Conservation (phyloP, 164 flowering plant species). For the Macadamia integrifolia region DNA sequence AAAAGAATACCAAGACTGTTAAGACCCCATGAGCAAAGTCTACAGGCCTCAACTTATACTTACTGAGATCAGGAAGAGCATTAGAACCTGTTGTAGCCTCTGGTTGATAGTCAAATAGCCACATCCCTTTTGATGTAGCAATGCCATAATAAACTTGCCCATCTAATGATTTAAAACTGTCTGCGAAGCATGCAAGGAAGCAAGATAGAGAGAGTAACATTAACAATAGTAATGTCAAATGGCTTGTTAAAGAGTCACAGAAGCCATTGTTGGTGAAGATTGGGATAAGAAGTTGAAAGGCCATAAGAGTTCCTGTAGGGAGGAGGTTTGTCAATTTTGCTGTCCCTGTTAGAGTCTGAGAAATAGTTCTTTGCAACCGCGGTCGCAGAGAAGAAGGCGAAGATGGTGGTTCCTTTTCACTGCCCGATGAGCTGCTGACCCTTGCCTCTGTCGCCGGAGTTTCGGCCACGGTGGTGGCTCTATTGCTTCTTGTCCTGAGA, state of each 20-base stretch:
- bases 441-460: too few relatives aligned
- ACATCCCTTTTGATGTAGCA: constrained; percentile 49
- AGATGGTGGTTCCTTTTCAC: neutral
- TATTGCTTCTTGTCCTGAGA: too few relatives aligned
- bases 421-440: neutral
- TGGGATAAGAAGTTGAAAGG: constrained; percentile 48
- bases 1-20: constrained; percentile 56
- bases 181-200: constrained; percentile 58
- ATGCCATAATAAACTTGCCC: constrained; percentile 50
- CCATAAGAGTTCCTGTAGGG: constrained; percentile 64
- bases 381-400: constrained; percentile 20
- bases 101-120: constrained; percentile 33
- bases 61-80: constrained; percentile 30
- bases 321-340: constrained; percentile 58
- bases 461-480: too few relatives aligned
- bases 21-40: constrained; percentile 58
- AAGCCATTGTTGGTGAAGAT: constrained; percentile 48
- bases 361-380: constrained; percentile 34
- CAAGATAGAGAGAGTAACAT: constrained; percentile 33
- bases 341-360: constrained; percentile 41
- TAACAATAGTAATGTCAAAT: constrained; percentile 34
- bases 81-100: too few relatives aligned
- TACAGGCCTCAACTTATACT: constrained; percentile 44
- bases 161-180: constrained; percentile 34
- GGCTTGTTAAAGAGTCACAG: constrained; percentile 34